Evolutionary conservation across 805 yeast species (phyloP).

Genomic region (Candida piceae): DNA sequence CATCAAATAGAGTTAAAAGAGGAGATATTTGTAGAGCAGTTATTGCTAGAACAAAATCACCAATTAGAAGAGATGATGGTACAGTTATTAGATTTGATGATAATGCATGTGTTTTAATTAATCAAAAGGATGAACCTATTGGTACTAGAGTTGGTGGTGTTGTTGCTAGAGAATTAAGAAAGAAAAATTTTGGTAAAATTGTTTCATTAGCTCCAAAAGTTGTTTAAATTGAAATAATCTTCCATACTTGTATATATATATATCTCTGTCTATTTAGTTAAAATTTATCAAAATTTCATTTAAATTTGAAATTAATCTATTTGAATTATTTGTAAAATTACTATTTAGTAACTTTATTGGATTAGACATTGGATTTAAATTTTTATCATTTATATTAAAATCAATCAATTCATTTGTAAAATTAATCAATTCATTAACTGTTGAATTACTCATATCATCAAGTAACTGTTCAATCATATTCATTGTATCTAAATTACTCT

Average conservation of each 20-base stretch:
- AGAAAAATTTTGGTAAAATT: constrained; percentile 77
- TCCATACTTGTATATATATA: constrained; percentile 1
- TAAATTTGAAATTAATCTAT: too few species aligned
- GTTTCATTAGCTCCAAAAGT: constrained; percentile 89
- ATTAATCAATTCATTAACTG: too few species aligned
- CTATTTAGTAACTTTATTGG: too few species aligned
- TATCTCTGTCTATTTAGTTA: neutral
- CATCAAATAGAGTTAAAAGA: constrained; percentile 79
- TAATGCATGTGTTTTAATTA: constrained; percentile 92
- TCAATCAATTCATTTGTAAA: too few species aligned
- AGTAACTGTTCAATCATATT: too few species aligned
- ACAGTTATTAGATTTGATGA: constrained; percentile 84
- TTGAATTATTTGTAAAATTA: too few species aligned
- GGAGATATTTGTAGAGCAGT: constrained; percentile 96
- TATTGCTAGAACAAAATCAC: constrained; percentile 80
- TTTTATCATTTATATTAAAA: too few species aligned
- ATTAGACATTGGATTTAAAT: too few species aligned
- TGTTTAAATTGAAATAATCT: too few species aligned
- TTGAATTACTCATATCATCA: too few species aligned
- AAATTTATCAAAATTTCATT: neutral
- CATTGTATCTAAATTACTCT: too few species aligned
- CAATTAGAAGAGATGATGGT: constrained; percentile 78
- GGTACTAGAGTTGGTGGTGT: constrained; percentile 90
- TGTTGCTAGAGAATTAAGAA: constrained; percentile 86
- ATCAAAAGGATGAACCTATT: constrained; percentile 85